Base-by-base conservation (phyloP, 129 eudicot species). In the Calendula officinalis region DNA sequence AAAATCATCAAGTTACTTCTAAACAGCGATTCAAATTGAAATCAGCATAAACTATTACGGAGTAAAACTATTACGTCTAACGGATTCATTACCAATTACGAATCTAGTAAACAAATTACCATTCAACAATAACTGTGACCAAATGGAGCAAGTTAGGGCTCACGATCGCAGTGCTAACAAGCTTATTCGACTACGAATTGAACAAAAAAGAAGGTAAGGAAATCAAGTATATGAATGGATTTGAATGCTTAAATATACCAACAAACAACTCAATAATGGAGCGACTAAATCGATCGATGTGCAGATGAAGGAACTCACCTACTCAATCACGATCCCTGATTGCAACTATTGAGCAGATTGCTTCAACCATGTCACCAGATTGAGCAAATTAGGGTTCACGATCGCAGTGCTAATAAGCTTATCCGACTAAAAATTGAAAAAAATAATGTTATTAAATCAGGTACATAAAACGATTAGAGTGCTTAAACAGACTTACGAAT, bases 321-420 rank as follows among this genome's bases (percentile, higher is more conserved):
- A 41, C 45, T 8, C 15, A 49, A 15, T 15, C 8, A 41, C 22
- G 5, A 49, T 15, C 32, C 8, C 32, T 27, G 16, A 14, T 15
- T 49, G 7, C 22, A 17, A 49, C 45, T 11, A 49, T 15, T 9
- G 22, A 15, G 3, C 30, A 22, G 30, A 22, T 22, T 22, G 30
- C 30, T 22, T 22, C 30, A 16, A 49, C 55, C 27, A 5, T 13
- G 37, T 52, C 40, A 72, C 62, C 64, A 55, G 63, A 32, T 53
- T 62, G 9, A 44, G 41, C 56, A 64, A 46, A 17, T 17, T 16
- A 58, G 58, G 67, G 74, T 58, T 69, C 9, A 8, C 48, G 41
- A 71, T 72, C 57, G n/a, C 48, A 51, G 56, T 33, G 70, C 77
- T 43, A 52, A 53, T 46, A 33, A 52, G 10, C 41, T n/a, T 42